These are phyloP conservation scores for Fusarium pininemorale DNA, from an alignment of 2,329 filamentous ascomycete genomes.

Conservation along the genomic window DNA sequence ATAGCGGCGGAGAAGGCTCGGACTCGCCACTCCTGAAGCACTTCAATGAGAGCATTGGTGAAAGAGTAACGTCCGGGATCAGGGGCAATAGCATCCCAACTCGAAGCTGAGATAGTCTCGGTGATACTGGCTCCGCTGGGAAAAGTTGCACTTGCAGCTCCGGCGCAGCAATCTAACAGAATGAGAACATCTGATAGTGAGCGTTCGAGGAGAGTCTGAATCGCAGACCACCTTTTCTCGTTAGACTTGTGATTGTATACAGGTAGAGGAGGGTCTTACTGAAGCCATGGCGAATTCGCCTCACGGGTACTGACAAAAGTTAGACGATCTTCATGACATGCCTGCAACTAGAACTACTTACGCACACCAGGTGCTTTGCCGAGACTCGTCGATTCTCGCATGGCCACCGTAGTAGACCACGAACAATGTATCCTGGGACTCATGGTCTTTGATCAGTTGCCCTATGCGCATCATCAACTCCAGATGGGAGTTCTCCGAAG, in stretches of 20 bases:
- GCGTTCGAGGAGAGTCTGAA: conserved; percentile 66
- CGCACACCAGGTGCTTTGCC: conserved; percentile 70
- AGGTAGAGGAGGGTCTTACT: conserved; percentile 50
- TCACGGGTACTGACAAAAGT: conserved; percentile 55
- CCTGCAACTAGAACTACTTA: conserved; percentile 46
- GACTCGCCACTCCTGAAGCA: conserved; percentile 65
- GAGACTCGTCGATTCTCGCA: conserved; percentile 66
- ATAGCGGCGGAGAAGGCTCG: conserved; percentile 67
- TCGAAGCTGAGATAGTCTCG: conserved; percentile 69
- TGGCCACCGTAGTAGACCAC: conserved; percentile 69
- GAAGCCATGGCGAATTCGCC: conserved; percentile 63
- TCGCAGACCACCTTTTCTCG: conserved; percentile 62
- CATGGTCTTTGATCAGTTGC: conserved; percentile 65
- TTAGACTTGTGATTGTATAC: conserved; percentile 2
- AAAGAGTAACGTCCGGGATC: conserved; percentile 69
- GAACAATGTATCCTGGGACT: conserved; percentile 64
- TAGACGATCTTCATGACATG: not conserved
- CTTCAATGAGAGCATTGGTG: conserved; percentile 67
- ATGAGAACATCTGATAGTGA: conserved; percentile 67
- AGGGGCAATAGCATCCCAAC: conserved; percentile 69
- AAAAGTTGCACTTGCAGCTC: conserved; percentile 68
- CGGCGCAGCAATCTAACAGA: conserved; percentile 67
- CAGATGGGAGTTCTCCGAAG: conserved; percentile 66
- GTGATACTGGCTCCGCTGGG: conserved; percentile 67
- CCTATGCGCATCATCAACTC: conserved; percentile 67